Evolutionary conservation across 345 rosid genomes (phyloP).

Genomic region (Salix koriyanagi): DNA sequence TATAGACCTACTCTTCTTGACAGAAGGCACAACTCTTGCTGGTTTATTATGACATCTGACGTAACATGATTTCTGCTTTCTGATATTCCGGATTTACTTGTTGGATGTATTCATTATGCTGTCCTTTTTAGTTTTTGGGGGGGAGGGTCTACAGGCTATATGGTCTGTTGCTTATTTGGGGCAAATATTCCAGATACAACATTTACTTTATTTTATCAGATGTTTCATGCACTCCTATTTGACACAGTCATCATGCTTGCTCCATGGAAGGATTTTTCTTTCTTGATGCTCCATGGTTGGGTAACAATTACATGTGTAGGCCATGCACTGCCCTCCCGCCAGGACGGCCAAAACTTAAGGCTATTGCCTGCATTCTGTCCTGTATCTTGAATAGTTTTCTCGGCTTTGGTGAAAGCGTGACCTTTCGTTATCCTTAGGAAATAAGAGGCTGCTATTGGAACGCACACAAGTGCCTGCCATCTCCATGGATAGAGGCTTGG

Average conservation of each 20-base stretch:
- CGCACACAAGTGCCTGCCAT: not conserved
- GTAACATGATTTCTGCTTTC: constrained; percentile 5
- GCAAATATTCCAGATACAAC: not conserved
- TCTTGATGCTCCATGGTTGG: not conserved
- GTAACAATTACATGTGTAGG: not conserved
- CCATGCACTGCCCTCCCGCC: not conserved
- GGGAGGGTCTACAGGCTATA: not conserved
- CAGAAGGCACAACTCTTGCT: not conserved
- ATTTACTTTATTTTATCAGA: no score
- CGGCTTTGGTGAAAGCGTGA: not conserved
- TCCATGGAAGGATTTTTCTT: not conserved
- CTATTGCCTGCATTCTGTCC: not conserved
- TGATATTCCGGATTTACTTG: not conserved
- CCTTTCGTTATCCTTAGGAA: not conserved
- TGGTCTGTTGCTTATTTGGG: not conserved
- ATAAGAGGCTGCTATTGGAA: not conserved
- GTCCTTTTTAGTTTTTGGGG: no score
- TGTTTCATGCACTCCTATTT: not conserved
- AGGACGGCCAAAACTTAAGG: not conserved
- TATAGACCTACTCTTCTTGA: not conserved
- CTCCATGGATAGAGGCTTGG: not conserved
- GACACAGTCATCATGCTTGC: not conserved
- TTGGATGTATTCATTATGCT: not conserved
- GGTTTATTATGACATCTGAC: not conserved
- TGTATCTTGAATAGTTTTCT: not conserved